Percentiles rank a stretch among this genome's conserved stretches.
phyloP scores from a whole-genome alignment of 306 rosid species.

The Leucaena leucocephala region DNA sequence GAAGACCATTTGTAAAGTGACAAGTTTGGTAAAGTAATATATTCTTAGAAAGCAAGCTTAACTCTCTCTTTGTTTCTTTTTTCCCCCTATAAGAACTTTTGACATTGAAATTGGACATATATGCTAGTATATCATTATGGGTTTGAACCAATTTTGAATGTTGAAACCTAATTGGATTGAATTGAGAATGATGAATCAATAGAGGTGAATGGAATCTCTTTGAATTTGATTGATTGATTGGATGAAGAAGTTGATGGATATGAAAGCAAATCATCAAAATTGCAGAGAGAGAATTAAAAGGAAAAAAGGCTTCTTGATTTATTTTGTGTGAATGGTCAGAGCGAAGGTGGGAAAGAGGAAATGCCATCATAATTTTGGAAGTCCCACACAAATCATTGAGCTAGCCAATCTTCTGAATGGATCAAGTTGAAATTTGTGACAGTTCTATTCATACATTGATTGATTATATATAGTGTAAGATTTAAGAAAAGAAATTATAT shows the following conservation, averaged over 20 bases:
- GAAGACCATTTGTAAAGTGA: background rate
- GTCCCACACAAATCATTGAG: constrained; percentile 1
- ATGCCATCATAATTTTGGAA: background rate
- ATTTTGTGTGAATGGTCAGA: background rate
- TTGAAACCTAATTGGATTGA: background rate
- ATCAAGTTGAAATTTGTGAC: background rate
- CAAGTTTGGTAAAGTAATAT: constrained; percentile 6
- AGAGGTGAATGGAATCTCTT: constrained; percentile 1
- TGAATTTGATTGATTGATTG: background rate
- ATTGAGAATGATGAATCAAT: background rate
- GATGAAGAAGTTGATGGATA: background rate
- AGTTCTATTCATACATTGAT: background rate
- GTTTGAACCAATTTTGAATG: background rate
- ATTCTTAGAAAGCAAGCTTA: background rate
- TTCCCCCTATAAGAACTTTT: background rate
- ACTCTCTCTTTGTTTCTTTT: background rate
- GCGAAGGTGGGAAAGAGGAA: background rate
- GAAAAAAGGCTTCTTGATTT: background rate
- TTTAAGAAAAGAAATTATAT: background rate
- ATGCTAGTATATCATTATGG: background rate
- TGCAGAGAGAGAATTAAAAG: background rate
- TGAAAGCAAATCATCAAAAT: background rate
- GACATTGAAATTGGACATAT: background rate
- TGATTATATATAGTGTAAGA: background rate
- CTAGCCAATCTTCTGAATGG: background rate